Base-by-base conservation (phyloP, 257 asterid genomes). In the Solanum chiquidenum region DNA sequence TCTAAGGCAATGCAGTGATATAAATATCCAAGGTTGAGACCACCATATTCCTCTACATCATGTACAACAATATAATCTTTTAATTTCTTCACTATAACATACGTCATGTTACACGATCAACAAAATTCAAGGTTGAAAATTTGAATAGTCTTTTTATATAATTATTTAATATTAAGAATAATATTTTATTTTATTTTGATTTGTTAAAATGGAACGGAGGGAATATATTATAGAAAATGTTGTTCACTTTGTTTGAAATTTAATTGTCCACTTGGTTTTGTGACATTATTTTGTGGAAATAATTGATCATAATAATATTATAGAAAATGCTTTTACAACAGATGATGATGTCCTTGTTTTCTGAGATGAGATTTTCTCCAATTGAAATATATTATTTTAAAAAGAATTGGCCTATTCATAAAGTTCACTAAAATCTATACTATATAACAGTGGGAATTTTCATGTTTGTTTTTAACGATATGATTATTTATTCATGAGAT, bases 1-100 rank as follows among this genome's bases (percentile, higher is more conserved):
- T 97, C 99, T 95, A 97, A 89, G 86, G 99, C 99, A 88, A 97
- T 93, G 91, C 99, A 97, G 90, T 97, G 99, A 90, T 97, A 96
- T 88, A 97, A 88, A 90, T 97, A 97, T 72, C 99, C 99, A 60
- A 97, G 98, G 89, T 98, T 98, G 71, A 97, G 98, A 83, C 99
- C 99, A 87, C 99, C 99, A 89, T 95, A 96, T 91, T 96, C 96
- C 95, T 93, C 99, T 96, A 90, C 86, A 66, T 3, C 52, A 23
- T 62, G 20, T 42, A 42, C 49, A 42, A 38, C 2, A 35, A 35
- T 35, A 35, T 42, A 44, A 44, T 44, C 18, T 44, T 44, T 12
- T 44, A 44, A 44, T 12, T 44, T 44, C 14, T 29, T 44, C 6
- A 12, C 12, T 55, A 55, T 55, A 20, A 55, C 25, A 20, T 10